A percentile compares a stretch with the other conserved stretches of the same genome.
Conservation (phyloP, 2,329 filamentous ascomycete genomes). For the Botrytis galanthina region DNA sequence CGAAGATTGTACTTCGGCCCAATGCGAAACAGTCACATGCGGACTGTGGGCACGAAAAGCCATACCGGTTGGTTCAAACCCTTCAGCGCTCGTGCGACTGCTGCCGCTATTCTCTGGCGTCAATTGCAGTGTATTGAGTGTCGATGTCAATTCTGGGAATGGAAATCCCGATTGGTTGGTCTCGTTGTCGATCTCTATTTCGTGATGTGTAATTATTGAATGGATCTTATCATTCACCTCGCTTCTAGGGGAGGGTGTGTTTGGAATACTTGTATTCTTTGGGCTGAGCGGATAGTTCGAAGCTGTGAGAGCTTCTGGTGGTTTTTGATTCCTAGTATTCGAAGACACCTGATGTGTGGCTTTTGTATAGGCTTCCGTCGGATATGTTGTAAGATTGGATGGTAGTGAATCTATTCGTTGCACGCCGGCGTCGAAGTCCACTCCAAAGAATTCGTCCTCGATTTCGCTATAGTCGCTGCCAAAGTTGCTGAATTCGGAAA, state of each 20-base stretch:
- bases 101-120: constrained; percentile 39
- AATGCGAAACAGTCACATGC: constrained; percentile 32
- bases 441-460: constrained; percentile 38
- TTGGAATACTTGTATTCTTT: constrained; percentile 32
- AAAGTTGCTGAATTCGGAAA: constrained; percentile 36
- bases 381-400: constrained; percentile 22
- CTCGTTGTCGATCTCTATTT: constrained; percentile 29
- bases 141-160: constrained; percentile 21
- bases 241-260: constrained; percentile 32
- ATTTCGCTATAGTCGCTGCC: constrained; percentile 36
- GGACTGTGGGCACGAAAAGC: constrained; percentile 28
- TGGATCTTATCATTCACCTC: constrained; percentile 27
- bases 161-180: constrained; percentile 25
- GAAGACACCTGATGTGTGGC: constrained; percentile 24
- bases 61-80: constrained; percentile 32
- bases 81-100: constrained; percentile 37
- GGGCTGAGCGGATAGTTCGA: constrained; percentile 36
- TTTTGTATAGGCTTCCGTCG: constrained; percentile 25
- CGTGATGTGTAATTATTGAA: constrained; percentile 30
- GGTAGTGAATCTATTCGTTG: constrained; percentile 31
- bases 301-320: constrained; percentile 24
- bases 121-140: constrained; percentile 30
- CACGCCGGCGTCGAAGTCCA: constrained; percentile 38
- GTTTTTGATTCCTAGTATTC: constrained; percentile 24
- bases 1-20: constrained; percentile 26